Base-by-base conservation (phyloP, 1,139 yeast genomes). In the Lodderomyces theae region DNA sequence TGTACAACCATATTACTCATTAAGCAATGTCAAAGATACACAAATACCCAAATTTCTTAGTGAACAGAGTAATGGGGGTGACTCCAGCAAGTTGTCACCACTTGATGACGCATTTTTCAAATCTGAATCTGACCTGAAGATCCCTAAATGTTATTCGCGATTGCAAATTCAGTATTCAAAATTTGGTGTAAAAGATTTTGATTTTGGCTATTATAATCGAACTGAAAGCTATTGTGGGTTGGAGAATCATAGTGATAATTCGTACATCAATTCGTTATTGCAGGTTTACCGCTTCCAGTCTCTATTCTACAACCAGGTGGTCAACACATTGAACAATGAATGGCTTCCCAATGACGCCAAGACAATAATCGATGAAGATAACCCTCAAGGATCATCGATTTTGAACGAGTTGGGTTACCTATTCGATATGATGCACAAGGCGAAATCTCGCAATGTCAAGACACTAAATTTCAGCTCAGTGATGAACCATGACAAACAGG, bases 141-240 rank as follows among this genome's bases (percentile, higher is more conserved):
- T 64, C 2, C 96, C 97, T 0, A 82, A 82, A 42, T 85, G 90
- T 28, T 92, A 85, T 61, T 70, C 81, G 30, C 80, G 81, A 52
- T 68, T 88, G 41, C 86, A 85, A 46, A 86, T 92, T 46, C 78
- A 85, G 36, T 90, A 90, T 58, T 86, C 95, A 43, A 84, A 79
- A 53, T 92, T 89, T 61, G 98, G 98, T 15, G 90, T 94, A 22
- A 89, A 85, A 51, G 97, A 89, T 61, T 92, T 92, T 63, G 97
- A 94, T 64, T 92, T 92, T 57, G 82, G 78, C 42, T 84, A 81
- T 52, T 92, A 86, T 66, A 89, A 90, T 56, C 69, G 72, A 37
- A 86, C 97, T 0, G 54, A 60, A 2, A 57, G 54, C 1, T 85
- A 70, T 51, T 79, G 96, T n/a, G 97, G 98, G 0, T 68, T 94